These are phyloP conservation scores for Ampelocalamus luodianensis DNA, from an alignment of 176 grass and related monocot species.

Conservation along the genomic window DNA sequence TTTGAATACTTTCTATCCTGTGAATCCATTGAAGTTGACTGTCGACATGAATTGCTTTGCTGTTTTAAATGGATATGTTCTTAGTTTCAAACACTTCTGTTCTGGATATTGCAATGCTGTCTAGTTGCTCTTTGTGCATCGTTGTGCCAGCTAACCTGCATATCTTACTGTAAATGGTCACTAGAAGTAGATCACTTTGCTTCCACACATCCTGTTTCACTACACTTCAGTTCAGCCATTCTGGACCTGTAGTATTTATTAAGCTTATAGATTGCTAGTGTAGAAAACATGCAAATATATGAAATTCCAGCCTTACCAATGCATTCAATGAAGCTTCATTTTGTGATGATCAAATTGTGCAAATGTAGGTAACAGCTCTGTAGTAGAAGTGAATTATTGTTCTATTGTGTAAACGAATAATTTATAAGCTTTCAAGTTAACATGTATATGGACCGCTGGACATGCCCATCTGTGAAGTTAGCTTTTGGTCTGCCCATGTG, in stretches of 20 bases:
- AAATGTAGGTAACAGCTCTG: not conserved
- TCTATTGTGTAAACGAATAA: not conserved
- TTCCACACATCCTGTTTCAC: not conserved
- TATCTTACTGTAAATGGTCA: not conserved
- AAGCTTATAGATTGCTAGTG: not conserved
- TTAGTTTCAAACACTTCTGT: not conserved
- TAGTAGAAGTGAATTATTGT: not conserved
- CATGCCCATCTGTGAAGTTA: not conserved
- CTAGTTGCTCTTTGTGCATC: constrained; percentile 7
- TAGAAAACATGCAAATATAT: not conserved
- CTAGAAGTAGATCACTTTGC: not conserved
- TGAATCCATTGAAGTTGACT: constrained; percentile 7
- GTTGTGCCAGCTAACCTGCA: not conserved
- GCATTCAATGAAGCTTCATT: constrained; percentile 17
- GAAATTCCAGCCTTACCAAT: not conserved
- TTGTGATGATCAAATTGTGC: not conserved
- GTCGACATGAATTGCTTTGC: not conserved
- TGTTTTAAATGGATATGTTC: not conserved
- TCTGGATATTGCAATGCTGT: not conserved
- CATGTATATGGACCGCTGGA: not conserved
- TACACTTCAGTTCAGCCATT: not conserved
- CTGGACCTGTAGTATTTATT: not conserved
- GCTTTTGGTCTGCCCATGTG: not conserved
- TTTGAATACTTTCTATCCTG: not conserved
- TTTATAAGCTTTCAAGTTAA: not conserved